A percentile compares a stretch with the other conserved stretches of the same genome.
Conservation (phyloP, 345 rosid species). For the Lepidium aucheri region DNA sequence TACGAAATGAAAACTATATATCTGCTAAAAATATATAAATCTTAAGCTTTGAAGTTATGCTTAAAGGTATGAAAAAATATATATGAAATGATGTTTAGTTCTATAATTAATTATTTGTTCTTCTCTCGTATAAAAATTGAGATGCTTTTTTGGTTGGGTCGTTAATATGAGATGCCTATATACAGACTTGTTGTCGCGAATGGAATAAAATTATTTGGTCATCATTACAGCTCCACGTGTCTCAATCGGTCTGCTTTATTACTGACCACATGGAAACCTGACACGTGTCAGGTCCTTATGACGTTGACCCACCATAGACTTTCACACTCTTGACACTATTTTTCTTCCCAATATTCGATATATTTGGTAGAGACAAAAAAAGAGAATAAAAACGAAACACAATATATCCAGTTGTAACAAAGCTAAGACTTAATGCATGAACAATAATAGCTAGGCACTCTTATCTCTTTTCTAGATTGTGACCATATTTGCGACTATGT, state of each 20-base stretch:
- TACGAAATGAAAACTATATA: background rate
- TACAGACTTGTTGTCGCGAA: slow-evolving; percentile 1
- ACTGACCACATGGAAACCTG: slow-evolving; percentile 12
- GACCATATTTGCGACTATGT: too few relatives aligned
- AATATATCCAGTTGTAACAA: background rate
- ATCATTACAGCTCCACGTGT: slow-evolving; percentile 23
- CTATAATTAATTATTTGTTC: background rate
- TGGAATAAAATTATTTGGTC: slow-evolving; percentile 28
- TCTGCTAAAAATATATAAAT: background rate
- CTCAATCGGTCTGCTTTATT: background rate
- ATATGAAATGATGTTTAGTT: background rate
- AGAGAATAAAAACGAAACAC: slow-evolving; percentile 3
- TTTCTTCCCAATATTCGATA: background rate
- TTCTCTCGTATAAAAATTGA: background rate
- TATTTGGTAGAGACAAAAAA: background rate
- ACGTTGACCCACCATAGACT: slow-evolving; percentile 19
- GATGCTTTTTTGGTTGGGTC: too few relatives aligned
- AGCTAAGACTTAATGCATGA: background rate
- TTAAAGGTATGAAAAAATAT: background rate
- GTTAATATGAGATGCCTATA: background rate
- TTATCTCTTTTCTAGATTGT: too few relatives aligned
- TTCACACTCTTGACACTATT: background rate
- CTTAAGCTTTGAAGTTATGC: background rate
- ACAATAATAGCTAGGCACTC: too few relatives aligned
- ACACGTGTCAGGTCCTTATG: slow-evolving; percentile 11